Evolutionary conservation across 139 green algal genomes (phyloP).

Genomic region (Monoraphidium neglectum): DNA sequence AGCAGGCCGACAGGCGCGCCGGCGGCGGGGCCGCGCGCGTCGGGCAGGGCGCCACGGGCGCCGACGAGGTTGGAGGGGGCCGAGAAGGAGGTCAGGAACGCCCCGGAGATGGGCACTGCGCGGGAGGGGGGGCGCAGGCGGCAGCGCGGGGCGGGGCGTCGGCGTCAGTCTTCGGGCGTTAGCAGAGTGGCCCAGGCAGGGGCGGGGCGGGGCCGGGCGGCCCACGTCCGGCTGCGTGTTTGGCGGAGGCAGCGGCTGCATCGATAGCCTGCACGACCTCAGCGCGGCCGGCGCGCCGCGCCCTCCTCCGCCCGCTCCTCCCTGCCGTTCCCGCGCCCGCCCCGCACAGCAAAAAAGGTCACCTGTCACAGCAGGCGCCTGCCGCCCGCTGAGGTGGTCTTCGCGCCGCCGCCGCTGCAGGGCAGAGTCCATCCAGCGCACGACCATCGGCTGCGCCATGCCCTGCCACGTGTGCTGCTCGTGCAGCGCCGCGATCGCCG

Average conservation of each 20-base stretch:
- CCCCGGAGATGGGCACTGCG: too few relatives aligned
- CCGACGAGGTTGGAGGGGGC: too few relatives aligned
- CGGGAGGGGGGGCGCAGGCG: too few relatives aligned
- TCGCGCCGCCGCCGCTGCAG: not conserved
- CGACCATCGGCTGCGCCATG: conserved; percentile 10
- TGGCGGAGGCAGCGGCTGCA: conserved; percentile 9
- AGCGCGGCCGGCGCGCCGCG: not conserved
- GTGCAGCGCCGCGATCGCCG: conserved; percentile 5
- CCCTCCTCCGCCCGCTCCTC: not conserved
- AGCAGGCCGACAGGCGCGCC: too few relatives aligned
- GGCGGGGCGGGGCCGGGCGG: not conserved
- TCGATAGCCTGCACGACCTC: not conserved
- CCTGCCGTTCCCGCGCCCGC: not conserved
- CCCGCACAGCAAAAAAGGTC: not conserved
- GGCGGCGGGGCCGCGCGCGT: too few relatives aligned
- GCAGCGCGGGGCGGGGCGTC: too few relatives aligned
- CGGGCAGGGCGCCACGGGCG: too few relatives aligned
- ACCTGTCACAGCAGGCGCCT: not conserved
- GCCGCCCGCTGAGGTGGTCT: not conserved
- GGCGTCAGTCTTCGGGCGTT: too few relatives aligned
- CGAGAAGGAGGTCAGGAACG: too few relatives aligned
- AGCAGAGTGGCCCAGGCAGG: too few relatives aligned
- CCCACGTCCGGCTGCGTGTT: not conserved
- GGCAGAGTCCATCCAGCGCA: conserved; percentile 1
- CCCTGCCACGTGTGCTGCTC: conserved; percentile 2